Conservation (phyloP, 495 filamentous ascomycete species). For the Margaritispora aquatica region DNA sequence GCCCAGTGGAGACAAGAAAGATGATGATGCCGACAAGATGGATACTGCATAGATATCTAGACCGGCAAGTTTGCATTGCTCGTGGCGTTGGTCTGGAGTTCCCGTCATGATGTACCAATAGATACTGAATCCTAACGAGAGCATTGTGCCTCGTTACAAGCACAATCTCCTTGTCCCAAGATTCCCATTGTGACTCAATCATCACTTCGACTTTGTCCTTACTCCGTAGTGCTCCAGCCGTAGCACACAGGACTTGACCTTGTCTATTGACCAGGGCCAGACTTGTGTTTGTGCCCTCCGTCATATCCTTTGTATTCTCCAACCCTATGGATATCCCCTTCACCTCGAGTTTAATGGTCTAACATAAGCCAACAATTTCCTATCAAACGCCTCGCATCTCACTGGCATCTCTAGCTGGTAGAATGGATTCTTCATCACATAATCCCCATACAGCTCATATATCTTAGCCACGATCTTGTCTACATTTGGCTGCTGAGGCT, state of each 20-base stretch:
- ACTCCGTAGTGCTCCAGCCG: not conserved
- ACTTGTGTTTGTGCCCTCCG: no score
- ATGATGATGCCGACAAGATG: slow-evolving; percentile 79
- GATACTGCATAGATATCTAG: slow-evolving; percentile 56
- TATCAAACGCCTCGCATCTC: slow-evolving; percentile 88
- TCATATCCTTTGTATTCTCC: not conserved
- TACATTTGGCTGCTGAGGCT: slow-evolving; percentile 82
- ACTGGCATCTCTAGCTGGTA: slow-evolving; percentile 98
- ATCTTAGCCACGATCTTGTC: slow-evolving; percentile 74
- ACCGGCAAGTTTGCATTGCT: slow-evolving; percentile 14
- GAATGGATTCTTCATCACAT: slow-evolving; percentile 99
- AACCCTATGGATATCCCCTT: not conserved
- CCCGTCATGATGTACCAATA: slow-evolving; percentile 21
- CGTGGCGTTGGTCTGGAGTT: slow-evolving; percentile 20
- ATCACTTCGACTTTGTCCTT: no score
- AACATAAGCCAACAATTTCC: slow-evolving; percentile 69
- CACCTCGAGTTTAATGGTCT: slow-evolving; percentile 47
- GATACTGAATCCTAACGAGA: slow-evolving; percentile 13
- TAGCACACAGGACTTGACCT: not conserved
- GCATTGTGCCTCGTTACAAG: not conserved
- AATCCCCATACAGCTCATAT: slow-evolving; percentile 94
- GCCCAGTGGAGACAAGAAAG: slow-evolving; percentile 55
- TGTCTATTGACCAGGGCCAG: no score
- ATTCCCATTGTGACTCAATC: no score
- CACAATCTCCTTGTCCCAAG: not conserved